Evolutionary conservation across 2,329 filamentous ascomycete species (phyloP).

Genomic region (Fusarium sp.): DNA sequence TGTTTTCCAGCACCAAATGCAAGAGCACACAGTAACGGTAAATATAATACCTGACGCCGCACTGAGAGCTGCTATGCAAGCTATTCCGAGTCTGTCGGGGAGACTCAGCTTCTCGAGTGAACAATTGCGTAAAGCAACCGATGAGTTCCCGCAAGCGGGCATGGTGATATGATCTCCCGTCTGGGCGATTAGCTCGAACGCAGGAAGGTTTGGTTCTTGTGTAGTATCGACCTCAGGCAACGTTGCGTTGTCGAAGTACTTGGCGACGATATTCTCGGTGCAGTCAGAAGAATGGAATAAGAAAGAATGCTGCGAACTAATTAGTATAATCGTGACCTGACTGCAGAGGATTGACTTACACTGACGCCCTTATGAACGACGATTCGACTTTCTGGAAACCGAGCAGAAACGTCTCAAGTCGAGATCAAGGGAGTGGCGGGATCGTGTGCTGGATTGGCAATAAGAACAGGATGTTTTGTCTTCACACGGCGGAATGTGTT

Average conservation of each 20-base stretch:
- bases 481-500: slow-evolving; percentile 1
- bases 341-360: neutral
- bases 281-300: slow-evolving; percentile 5
- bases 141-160: neutral
- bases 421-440: neutral
- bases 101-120: too few species aligned
- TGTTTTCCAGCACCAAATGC: too few species aligned
- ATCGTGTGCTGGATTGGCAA: slow-evolving; percentile 1
- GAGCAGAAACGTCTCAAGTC: neutral
- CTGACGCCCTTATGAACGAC: slow-evolving; percentile 10
- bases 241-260: neutral
- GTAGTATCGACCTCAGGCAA: slow-evolving; percentile 2
- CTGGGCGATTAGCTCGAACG: neutral
- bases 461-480: neutral
- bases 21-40: too few species aligned
- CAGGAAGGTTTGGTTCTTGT: neutral
- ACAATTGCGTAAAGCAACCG: neutral
- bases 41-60: too few species aligned
- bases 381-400: slow-evolving; percentile 8
- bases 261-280: neutral
- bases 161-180: neutral
- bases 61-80: too few species aligned
- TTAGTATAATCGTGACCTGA: neutral
- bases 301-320: neutral
- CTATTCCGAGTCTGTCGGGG: too few species aligned